Base-by-base conservation (phyloP, 495 filamentous ascomycete genomes). In the Aspergillus homomorphus region DNA sequence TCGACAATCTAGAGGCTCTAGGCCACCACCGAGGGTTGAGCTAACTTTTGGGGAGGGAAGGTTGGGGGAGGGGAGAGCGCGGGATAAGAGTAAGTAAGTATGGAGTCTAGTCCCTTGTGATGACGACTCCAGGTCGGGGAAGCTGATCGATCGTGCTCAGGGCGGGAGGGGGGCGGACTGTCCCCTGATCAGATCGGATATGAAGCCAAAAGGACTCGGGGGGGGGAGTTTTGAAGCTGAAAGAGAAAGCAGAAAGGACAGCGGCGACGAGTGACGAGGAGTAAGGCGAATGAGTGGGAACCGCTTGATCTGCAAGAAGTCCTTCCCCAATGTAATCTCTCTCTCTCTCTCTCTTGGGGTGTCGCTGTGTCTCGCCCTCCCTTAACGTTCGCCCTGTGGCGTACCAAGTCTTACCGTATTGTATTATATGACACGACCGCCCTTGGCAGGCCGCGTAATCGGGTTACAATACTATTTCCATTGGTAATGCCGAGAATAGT, bases 61-160 rank as follows among this genome's bases (percentile, higher is more conserved):
- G 54, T 62, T 58, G 60, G 50, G 59, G 51, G 22, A 22, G 22
- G 45, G 22, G 48, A 15, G 30, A 18, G 48, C 52, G 60, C 46
- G 60, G 52, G 60, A 62, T 58, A 53, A 53, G 22, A 61, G 44
- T 19, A 43, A 45, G 53, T 30, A 38, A 55, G 53, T 55, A 45
- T 30, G 45, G 33, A 56, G 58, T 45, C 56, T 59, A 54, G 59
- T 38, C 60, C 55, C 56, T 22, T 58, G 52, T 41, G 52, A 52
- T 55, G 60, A 62, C 53, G 60, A 58, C 56, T 51, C 12, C 24
- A 51, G 22, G 48, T 45, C 45, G 54, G 45, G 33, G 26, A 43
- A 20, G 51, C 23, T 28, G 24, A 51, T 51, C 48, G 18, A 28
- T 28, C 48, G 48, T 26, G 23, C 23, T 24, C 20, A 33, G 24